Evolutionary conservation across 306 rosid species (phyloP).

Genomic region (Oxytropis ochrocephala): DNA sequence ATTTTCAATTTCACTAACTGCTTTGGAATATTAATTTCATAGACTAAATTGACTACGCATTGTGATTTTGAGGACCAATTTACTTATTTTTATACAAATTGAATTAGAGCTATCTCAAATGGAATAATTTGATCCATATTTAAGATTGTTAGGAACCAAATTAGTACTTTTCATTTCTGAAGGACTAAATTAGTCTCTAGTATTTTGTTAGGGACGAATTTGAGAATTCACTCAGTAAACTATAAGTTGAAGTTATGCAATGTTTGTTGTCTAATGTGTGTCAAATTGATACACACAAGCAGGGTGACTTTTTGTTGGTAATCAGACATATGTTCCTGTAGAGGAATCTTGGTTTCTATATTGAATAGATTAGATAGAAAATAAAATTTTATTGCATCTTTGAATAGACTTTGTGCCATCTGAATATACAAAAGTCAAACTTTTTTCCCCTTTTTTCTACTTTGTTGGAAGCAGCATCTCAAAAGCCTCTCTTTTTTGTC

Average conservation of each 20-base stretch:
- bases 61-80: too few species aligned
- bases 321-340: background rate
- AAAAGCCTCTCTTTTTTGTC: slow-evolving; percentile 13
- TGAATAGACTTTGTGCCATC: background rate
- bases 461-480: slow-evolving; percentile 11
- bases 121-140: background rate
- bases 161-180: too few species aligned
- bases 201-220: too few species aligned
- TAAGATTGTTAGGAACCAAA: background rate
- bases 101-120: too few species aligned
- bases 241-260: too few species aligned
- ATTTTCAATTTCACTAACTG: too few species aligned
- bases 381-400: background rate
- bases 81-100: too few species aligned
- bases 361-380: background rate
- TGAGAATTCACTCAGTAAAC: too few species aligned
- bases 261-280: background rate
- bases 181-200: too few species aligned
- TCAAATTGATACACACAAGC: background rate
- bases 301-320: background rate
- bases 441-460: background rate
- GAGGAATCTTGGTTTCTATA: slow-evolving; percentile 12
- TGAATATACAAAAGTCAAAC: slow-evolving; percentile 17
- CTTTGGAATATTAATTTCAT: too few species aligned
- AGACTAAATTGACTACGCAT: too few species aligned